These are phyloP conservation scores for Pythium inflatum DNA, from an alignment of 352 stramenopile species.

Conservation along the genomic window DNA sequence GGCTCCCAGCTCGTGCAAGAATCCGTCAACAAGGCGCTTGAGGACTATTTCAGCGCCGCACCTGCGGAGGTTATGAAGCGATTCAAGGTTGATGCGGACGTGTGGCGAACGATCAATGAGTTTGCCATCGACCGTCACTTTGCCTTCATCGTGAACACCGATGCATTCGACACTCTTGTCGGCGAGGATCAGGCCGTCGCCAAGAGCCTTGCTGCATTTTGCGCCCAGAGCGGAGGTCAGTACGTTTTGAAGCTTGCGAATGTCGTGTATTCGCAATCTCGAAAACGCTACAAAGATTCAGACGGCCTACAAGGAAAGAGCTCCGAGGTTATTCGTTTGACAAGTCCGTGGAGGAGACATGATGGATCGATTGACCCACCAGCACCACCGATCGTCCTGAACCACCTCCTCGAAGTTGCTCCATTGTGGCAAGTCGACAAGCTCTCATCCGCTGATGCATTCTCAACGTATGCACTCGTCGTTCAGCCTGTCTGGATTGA, in stretches of 20 bases:
- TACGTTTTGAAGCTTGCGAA: background rate
- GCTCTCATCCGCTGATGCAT: background rate
- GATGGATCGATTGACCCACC: background rate
- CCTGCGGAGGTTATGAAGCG: background rate
- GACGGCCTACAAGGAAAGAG: no score
- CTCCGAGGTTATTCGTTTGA: no score
- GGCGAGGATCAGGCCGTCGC: background rate
- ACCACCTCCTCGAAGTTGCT: background rate
- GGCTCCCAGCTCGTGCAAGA: background rate
- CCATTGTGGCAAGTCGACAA: background rate
- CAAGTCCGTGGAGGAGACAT: no score
- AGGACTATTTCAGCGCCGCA: background rate
- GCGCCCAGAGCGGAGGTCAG: constrained; percentile 1
- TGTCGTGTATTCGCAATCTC: background rate
- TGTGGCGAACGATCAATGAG: background rate
- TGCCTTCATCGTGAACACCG: background rate
- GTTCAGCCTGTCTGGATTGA: background rate
- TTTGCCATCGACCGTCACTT: background rate
- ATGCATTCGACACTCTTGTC: background rate
- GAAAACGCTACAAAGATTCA: no score
- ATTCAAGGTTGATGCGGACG: background rate
- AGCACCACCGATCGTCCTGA: background rate
- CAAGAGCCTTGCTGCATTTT: background rate
- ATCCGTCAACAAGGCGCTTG: background rate
- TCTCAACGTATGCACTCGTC: background rate